Percentiles rank a stretch among this genome's conserved stretches.
Conservation (phyloP, 2,329 filamentous ascomycete genomes). For the Claviceps spartinae region DNA sequence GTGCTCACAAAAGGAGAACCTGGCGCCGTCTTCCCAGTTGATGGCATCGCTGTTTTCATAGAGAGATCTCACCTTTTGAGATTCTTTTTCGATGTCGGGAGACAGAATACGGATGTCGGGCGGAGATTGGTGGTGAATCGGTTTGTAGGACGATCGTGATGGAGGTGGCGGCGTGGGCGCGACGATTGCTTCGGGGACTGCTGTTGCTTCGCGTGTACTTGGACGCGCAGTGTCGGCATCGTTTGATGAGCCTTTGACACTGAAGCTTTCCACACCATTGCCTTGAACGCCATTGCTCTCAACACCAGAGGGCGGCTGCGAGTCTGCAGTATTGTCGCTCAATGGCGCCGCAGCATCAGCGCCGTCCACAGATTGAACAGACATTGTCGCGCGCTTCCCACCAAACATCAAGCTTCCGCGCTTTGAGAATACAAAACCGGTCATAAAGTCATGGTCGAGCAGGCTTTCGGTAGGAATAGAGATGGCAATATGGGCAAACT, state of each 20-base stretch:
- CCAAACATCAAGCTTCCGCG: slow-evolving; percentile 50
- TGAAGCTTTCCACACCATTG: no score
- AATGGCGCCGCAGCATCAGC: slow-evolving; percentile 1
- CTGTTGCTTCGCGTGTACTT: background rate
- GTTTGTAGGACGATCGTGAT: background rate
- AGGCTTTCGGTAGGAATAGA: slow-evolving; percentile 42
- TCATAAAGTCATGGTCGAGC: slow-evolving; percentile 44
- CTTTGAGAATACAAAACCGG: slow-evolving; percentile 45
- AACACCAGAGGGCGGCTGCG: background rate
- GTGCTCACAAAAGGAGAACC: slow-evolving; percentile 33
- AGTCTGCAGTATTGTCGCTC: background rate
- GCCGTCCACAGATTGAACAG: background rate
- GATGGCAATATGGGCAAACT: slow-evolving; percentile 40
- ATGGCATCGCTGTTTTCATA: slow-evolving; percentile 43
- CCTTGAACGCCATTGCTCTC: no score
- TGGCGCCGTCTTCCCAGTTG: slow-evolving; percentile 38
- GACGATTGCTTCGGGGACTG: slow-evolving; percentile 2
- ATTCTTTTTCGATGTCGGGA: slow-evolving; percentile 46
- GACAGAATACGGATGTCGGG: slow-evolving; percentile 40
- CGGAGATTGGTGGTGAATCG: slow-evolving; percentile 9
- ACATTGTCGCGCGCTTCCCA: slow-evolving; percentile 23
- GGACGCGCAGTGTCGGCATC: background rate
- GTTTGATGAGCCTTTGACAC: background rate
- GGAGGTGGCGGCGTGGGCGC: background rate
- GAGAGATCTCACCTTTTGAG: slow-evolving; percentile 54